Conservation (phyloP, 2,329 filamentous ascomycete species). For the Meredithiella fracta region DNA sequence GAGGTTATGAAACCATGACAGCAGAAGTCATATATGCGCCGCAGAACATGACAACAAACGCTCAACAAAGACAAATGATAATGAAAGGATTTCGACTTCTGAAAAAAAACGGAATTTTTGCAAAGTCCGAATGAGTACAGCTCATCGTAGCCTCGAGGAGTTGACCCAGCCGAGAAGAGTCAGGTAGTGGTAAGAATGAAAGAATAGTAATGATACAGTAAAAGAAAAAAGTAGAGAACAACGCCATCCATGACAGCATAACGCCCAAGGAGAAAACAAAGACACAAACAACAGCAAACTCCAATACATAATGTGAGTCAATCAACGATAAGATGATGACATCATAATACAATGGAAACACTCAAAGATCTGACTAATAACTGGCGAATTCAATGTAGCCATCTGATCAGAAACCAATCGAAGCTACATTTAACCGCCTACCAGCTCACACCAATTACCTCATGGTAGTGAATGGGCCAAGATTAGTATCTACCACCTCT, state of each 20-base stretch:
- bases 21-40: no score
- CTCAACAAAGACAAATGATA: no score
- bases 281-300: background rate
- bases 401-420: no score
- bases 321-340: background rate
- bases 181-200: background rate
- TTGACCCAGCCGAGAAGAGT: background rate
- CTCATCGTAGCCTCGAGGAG: background rate
- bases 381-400: no score
- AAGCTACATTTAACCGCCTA: background rate
- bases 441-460: background rate
- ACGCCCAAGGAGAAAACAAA: no score
- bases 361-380: no score
- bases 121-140: background rate
- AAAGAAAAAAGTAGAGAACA: background rate
- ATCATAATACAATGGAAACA: no score
- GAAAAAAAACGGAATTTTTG: background rate
- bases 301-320: background rate
- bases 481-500: conserved; percentile 12
- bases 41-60: no score
- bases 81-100: no score
- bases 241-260: background rate
- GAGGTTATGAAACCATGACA: no score
- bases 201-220: background rate
- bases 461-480: background rate